phyloP scores from a whole-genome alignment of 2,329 filamentous ascomycete genomes.

The Trichoderma harzianum region DNA sequence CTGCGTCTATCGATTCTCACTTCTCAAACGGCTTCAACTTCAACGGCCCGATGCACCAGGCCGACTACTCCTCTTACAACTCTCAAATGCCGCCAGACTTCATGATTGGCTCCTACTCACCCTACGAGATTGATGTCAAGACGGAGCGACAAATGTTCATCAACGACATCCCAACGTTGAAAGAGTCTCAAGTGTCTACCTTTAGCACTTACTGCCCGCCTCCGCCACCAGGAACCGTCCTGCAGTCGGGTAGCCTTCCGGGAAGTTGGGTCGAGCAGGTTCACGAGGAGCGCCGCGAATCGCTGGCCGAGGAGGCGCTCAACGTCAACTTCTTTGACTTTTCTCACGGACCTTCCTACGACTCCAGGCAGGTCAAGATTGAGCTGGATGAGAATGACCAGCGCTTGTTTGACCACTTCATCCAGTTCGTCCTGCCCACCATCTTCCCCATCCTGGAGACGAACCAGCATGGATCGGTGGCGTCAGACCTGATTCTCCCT shows the following conservation, averaged over 20 bases:
- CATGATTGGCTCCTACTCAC: conserved; percentile 59
- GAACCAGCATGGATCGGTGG: conserved; percentile 79
- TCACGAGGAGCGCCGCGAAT: conserved; percentile 52
- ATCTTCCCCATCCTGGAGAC: conserved; percentile 91
- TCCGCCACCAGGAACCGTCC: conserved; percentile 64
- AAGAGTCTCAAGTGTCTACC: conserved; percentile 84
- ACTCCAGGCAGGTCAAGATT: conserved; percentile 66
- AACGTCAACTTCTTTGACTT: conserved; percentile 84
- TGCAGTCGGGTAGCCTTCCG: conserved; percentile 58
- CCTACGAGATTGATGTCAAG: conserved; percentile 94
- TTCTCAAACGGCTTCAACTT: conserved; percentile 70
- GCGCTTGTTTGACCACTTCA: conserved; percentile 83
- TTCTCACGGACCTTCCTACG: conserved; percentile 61
- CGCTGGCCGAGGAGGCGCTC: conserved; percentile 60
- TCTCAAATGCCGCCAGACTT: conserved; percentile 60
- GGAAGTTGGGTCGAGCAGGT: conserved; percentile 58
- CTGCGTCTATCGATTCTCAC: conserved; percentile 76
- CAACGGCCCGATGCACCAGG: conserved; percentile 56
- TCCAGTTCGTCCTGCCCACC: conserved; percentile 79
- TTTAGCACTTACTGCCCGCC: conserved; percentile 89
- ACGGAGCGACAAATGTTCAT: conserved; percentile 93
- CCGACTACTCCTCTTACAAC: conserved; percentile 60
- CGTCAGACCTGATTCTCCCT: conserved; percentile 78
- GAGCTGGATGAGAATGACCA: conserved; percentile 87
- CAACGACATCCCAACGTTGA: conserved; percentile 80